Percentiles rank a stretch among this genome's conserved stretches.
Conservation (phyloP, 371 early-diverging fungal species). For the Smittium culicis region DNA sequence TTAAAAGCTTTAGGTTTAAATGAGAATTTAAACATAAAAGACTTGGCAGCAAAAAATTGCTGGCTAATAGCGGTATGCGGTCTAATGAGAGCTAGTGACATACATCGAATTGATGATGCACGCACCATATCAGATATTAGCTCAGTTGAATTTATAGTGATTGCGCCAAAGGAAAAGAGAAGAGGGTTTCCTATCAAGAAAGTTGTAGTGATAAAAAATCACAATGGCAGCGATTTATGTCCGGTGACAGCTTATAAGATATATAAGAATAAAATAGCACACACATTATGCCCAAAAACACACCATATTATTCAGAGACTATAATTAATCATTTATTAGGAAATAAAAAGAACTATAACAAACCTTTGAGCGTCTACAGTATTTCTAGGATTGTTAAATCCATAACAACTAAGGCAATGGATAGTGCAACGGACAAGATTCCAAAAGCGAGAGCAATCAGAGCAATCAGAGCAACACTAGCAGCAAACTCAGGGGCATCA, state of each 20-base stretch:
- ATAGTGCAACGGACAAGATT: neutral
- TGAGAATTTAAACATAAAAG: neutral
- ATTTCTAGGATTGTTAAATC: neutral
- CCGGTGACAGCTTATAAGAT: neutral
- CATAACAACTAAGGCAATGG: neutral
- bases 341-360: neutral
- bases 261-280: neutral
- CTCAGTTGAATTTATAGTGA: neutral
- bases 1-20: neutral
- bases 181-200: neutral
- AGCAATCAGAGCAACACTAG: conserved; percentile 1
- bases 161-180: neutral
- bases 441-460: conserved; percentile 3
- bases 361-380: neutral
- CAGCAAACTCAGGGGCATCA: neutral
- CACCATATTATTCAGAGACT: neutral
- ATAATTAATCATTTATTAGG: neutral
- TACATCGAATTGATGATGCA: neutral
- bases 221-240: neutral
- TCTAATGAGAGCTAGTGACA: neutral
- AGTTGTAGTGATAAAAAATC: neutral
- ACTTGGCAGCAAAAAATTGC: neutral
- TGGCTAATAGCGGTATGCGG: neutral
- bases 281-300: neutral
- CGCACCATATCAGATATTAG: neutral